Evolutionary conservation across 192 early-diverging fungal genomes (phyloP).

Genomic region (Entrophospora sp.): DNA sequence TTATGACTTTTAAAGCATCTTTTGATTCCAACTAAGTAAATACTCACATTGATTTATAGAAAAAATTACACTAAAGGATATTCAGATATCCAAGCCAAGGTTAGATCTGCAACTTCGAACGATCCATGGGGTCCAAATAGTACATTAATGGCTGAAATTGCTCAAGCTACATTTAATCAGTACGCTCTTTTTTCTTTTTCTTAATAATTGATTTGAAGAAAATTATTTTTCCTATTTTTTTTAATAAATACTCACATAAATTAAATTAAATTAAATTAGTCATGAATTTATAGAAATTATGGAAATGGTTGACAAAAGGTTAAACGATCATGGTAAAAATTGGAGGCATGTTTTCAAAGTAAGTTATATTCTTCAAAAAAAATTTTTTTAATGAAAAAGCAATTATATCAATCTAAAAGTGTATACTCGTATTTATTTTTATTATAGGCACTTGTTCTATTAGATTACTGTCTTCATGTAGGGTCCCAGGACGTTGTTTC

Average conservation of each 20-base stretch:
- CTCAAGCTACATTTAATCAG: slow-evolving; percentile 75
- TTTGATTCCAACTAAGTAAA: not conserved
- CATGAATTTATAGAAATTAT: slow-evolving; percentile 92
- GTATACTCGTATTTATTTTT: not conserved
- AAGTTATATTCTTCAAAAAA: too few species aligned
- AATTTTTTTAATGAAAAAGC: too few species aligned
- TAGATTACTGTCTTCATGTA: slow-evolving; percentile 76
- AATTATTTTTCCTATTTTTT: too few species aligned
- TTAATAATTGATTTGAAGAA: too few species aligned
- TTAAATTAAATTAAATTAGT: slow-evolving; percentile 29
- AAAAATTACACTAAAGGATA: slow-evolving; percentile 91
- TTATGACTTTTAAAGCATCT: not conserved
- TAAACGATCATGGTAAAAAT: slow-evolving; percentile 96
- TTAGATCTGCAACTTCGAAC: slow-evolving; percentile 73
- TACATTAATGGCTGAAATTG: slow-evolving; percentile 76
- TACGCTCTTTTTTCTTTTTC: slow-evolving; percentile 35
- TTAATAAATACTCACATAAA: not conserved
- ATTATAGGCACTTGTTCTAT: slow-evolving; percentile 65
- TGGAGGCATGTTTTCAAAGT: slow-evolving; percentile 99
- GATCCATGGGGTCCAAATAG: slow-evolving; percentile 69
- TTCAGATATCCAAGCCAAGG: slow-evolving; percentile 87
- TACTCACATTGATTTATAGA: slow-evolving; percentile 27
- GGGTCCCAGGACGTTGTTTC: slow-evolving; percentile 82
- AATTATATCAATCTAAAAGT: too few species aligned
- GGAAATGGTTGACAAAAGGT: slow-evolving; percentile 95